A percentile compares a stretch with the other conserved stretches of the same genome.
These are phyloP conservation scores for Trichoderma sp. DNA, from an alignment of 2,329 filamentous ascomycete species.

Conservation along the genomic window DNA sequence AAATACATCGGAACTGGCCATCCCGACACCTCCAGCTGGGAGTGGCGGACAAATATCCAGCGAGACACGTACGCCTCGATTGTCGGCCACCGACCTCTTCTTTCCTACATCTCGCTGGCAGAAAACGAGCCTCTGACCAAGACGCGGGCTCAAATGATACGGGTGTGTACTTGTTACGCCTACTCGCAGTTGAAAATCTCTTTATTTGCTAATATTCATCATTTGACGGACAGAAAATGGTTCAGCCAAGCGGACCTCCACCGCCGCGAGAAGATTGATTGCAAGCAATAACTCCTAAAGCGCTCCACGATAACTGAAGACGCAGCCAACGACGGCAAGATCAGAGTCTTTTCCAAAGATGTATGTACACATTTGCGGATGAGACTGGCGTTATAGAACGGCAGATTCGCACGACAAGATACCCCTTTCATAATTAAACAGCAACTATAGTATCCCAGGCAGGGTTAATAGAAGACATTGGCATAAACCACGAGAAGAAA, in stretches of 20 bases:
- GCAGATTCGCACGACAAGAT: slow-evolving; percentile 14
- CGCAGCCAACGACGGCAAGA: not conserved
- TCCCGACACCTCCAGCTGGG: slow-evolving; percentile 95
- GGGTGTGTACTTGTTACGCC: slow-evolving; percentile 51
- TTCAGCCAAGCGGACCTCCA: slow-evolving; percentile 64
- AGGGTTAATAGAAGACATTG: not conserved
- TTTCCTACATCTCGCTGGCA: slow-evolving; percentile 87
- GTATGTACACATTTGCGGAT: not conserved
- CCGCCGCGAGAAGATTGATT: slow-evolving; percentile 57
- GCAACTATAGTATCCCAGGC: not conserved
- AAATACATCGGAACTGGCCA: slow-evolving; percentile 96
- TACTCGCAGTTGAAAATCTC: not conserved
- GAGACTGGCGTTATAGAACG: slow-evolving; percentile 6
- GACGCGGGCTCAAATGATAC: slow-evolving; percentile 77
- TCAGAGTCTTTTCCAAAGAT: not conserved
- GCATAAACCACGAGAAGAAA: not conserved
- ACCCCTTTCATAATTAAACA: slow-evolving; percentile 2
- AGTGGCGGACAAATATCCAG: slow-evolving; percentile 94
- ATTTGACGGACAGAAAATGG: slow-evolving; percentile 61
- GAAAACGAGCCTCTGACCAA: slow-evolving; percentile 84
- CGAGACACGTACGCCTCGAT: slow-evolving; percentile 91
- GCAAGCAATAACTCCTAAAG: not conserved
- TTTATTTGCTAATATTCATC: slow-evolving; percentile 25
- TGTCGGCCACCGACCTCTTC: slow-evolving; percentile 83
- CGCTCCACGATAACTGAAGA: not conserved